Evolutionary conservation across 192 early-diverging fungal species (phyloP).

Genomic region (Podila verticillata): DNA sequence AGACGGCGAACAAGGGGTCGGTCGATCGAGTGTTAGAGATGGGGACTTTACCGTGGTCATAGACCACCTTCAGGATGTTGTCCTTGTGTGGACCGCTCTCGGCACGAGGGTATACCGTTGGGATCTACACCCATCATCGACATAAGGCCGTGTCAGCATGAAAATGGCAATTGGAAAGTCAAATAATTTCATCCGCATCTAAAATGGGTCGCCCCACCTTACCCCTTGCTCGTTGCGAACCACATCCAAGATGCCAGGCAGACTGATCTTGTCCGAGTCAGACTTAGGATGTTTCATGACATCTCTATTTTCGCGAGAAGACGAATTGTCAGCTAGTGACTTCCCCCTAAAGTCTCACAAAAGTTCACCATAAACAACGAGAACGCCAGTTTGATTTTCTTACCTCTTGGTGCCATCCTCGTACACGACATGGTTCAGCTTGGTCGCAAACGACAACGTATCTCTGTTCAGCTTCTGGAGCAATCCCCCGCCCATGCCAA

Average conservation of each 20-base stretch:
- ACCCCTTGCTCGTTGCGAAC: constrained; percentile 48
- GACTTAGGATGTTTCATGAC: constrained; percentile 91
- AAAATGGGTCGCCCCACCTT: constrained; percentile 13
- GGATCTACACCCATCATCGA: too few species aligned
- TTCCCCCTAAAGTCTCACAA: not conserved
- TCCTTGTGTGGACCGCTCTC: constrained; percentile 28
- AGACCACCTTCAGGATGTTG: constrained; percentile 68
- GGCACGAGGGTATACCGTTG: constrained; percentile 53
- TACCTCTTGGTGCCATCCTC: constrained; percentile 67
- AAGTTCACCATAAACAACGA: not conserved
- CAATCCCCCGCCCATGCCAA: constrained; percentile 91
- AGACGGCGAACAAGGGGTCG: not conserved
- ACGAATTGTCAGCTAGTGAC: not conserved
- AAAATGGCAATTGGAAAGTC: not conserved
- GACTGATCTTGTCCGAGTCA: constrained; percentile 74
- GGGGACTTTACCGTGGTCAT: constrained; percentile 67
- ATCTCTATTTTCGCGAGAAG: constrained; percentile 53
- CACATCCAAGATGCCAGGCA: constrained; percentile 77
- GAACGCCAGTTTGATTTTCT: not conserved
- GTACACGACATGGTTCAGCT: constrained; percentile 77
- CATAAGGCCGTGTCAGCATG: too few species aligned
- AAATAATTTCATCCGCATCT: constrained; percentile 7
- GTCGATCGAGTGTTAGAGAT: constrained; percentile 1
- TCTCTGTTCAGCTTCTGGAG: constrained; percentile 90
- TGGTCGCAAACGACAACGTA: constrained; percentile 87